These are phyloP conservation scores for Moniliophthora roreri DNA, from an alignment of 1,284 basidiomycete species.

Conservation along the genomic window DNA sequence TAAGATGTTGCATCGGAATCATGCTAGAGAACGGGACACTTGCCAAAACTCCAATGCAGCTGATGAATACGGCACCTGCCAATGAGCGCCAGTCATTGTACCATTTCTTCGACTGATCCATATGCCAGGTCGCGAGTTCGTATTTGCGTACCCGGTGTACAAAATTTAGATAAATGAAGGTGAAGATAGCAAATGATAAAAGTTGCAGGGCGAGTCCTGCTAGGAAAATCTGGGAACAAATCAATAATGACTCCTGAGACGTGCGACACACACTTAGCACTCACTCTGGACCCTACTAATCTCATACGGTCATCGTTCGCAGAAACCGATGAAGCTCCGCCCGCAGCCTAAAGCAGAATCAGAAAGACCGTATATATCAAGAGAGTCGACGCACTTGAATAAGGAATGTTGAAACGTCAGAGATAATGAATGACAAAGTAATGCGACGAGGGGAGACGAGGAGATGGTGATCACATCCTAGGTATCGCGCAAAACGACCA, in stretches of 20 bases:
- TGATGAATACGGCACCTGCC: slow-evolving; percentile 51
- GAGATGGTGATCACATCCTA: slow-evolving; percentile 53
- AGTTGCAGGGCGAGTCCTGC: slow-evolving; percentile 65
- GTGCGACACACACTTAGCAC: slow-evolving; percentile 15
- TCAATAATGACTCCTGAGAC: not conserved
- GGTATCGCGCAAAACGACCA: slow-evolving; percentile 55
- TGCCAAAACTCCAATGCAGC: slow-evolving; percentile 67
- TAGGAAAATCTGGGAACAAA: slow-evolving; percentile 52
- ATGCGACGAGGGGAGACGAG: slow-evolving; percentile 53
- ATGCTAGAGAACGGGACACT: no score
- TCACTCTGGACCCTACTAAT: slow-evolving; percentile 35
- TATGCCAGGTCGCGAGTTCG: slow-evolving; percentile 46
- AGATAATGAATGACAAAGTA: slow-evolving; percentile 51
- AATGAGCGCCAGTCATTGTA: slow-evolving; percentile 62
- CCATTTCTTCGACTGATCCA: slow-evolving; percentile 42
- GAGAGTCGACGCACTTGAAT: slow-evolving; percentile 46
- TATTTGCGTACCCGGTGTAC: slow-evolving; percentile 48
- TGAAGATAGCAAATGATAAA: slow-evolving; percentile 63
- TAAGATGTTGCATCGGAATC: not conserved
- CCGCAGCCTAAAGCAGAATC: slow-evolving; percentile 37
- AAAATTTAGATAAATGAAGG: slow-evolving; percentile 56
- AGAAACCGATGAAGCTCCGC: slow-evolving; percentile 39
- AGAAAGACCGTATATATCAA: slow-evolving; percentile 10
- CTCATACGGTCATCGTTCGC: slow-evolving; percentile 27
- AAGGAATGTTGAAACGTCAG: slow-evolving; percentile 68